Conservation (phyloP, 345 rosid genomes). For the Camelina sativa region DNA sequence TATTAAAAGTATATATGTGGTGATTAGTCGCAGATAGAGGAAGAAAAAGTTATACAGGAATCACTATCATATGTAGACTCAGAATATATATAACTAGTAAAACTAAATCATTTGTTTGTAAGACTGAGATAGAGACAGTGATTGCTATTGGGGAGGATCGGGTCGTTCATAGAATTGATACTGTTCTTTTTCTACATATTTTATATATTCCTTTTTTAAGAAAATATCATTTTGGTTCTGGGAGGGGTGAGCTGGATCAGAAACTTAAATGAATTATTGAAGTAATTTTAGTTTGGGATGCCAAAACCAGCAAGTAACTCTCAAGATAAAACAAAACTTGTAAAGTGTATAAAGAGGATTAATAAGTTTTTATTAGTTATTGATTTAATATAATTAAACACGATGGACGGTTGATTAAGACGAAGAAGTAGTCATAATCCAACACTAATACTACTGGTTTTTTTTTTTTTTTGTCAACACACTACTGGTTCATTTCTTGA, state of each 20-base stretch:
- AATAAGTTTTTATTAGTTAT: slow-evolving; percentile 7
- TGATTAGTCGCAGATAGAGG: slow-evolving; percentile 43
- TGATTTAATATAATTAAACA: background rate
- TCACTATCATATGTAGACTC: slow-evolving; percentile 24
- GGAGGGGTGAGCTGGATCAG: slow-evolving; percentile 21
- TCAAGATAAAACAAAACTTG: slow-evolving; percentile 17
- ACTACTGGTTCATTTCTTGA: slow-evolving; percentile 6
- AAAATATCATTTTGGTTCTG: background rate
- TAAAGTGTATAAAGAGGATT: background rate
- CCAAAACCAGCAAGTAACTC: slow-evolving; percentile 35
- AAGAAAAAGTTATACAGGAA: slow-evolving; percentile 9
- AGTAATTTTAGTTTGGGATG: background rate
- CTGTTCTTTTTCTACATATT: background rate
- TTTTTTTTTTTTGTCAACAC: too few species aligned
- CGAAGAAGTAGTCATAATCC: slow-evolving; percentile 22
- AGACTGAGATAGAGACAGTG: slow-evolving; percentile 33
- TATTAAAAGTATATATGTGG: slow-evolving; percentile 38
- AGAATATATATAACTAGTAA: background rate
- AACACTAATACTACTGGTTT: background rate
- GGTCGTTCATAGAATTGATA: slow-evolving; percentile 1
- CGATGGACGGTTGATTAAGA: slow-evolving; percentile 5
- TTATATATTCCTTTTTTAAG: background rate
- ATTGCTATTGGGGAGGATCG: background rate
- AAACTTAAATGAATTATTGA: background rate
- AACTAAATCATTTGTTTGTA: background rate